Evolutionary conservation across 371 early-diverging fungal species (phyloP).

Genomic region (Cokeromyces recurvatus): DNA sequence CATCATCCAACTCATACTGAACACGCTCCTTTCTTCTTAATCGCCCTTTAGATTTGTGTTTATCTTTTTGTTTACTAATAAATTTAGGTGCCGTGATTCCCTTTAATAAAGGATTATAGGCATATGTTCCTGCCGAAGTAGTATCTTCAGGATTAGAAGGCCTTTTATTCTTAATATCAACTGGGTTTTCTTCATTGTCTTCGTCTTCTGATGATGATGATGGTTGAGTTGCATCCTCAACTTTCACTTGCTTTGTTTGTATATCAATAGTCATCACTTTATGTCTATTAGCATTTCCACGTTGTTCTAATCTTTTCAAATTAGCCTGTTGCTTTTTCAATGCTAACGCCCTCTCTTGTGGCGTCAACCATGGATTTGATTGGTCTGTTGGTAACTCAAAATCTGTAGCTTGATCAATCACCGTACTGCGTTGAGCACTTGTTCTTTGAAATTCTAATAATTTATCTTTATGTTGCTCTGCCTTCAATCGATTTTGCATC

Average conservation of each 20-base stretch:
- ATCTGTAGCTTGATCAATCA: slow-evolving; percentile 78
- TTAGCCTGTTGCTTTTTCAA: slow-evolving; percentile 51
- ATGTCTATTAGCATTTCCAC: slow-evolving; percentile 37
- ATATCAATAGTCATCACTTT: slow-evolving; percentile 72
- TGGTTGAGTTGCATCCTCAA: slow-evolving; percentile 26
- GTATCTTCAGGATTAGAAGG: background rate
- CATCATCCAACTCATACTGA: slow-evolving; percentile 26
- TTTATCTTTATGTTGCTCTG: slow-evolving; percentile 69
- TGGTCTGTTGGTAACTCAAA: slow-evolving; percentile 65
- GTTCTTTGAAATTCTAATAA: slow-evolving; percentile 80
- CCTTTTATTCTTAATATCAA: background rate
- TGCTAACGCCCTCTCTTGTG: slow-evolving; percentile 65
- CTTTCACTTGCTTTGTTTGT: slow-evolving; percentile 47
- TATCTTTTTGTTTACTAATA: slow-evolving; percentile 14
- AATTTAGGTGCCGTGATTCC: slow-evolving; percentile 30
- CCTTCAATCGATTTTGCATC: slow-evolving; percentile 45
- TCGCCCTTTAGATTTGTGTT: slow-evolving; percentile 17
- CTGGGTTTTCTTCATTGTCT: slow-evolving; percentile 2
- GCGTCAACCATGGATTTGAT: slow-evolving; percentile 69
- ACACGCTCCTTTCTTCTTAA: slow-evolving; percentile 22
- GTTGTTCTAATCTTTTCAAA: slow-evolving; percentile 40
- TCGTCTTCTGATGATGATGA: slow-evolving; percentile 21
- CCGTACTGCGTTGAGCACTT: slow-evolving; percentile 70
- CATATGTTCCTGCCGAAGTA: slow-evolving; percentile 31
- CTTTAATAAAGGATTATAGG: slow-evolving; percentile 40